Base-by-base conservation (phyloP, 2,329 filamentous ascomycete genomes). In the Hymenoscyphus fraxineus region DNA sequence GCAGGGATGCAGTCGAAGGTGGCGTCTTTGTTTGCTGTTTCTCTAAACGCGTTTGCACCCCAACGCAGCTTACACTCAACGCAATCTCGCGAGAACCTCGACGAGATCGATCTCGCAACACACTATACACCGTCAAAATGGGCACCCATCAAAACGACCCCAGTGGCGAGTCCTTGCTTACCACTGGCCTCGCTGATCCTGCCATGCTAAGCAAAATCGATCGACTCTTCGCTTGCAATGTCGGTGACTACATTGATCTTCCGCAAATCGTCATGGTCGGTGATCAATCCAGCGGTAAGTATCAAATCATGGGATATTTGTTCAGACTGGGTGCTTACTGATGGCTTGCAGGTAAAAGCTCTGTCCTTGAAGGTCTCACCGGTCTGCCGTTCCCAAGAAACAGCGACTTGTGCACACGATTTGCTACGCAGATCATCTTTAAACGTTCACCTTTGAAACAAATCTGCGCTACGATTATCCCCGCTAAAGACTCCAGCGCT, bases 341-440 rank as follows among this genome's bases (percentile, higher is more conserved):
- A 2, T 10, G 16, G 3, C 12, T 47, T 19, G 22, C 22, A 47
- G 77, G 79, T 3, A 77, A 73, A 70, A 73, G 63, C 40, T 78
- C 71, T n/a, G 62, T 74, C 32, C 63, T 77, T 47, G 68, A 58
- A 57, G 41, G 60, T 35, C 47, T 47, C 22, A 56, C 54, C 3
- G 69, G 69, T 3, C 65, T 79, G 7, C 74, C 74, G 1, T 78
- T 80, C 64, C 79, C 79, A 38, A 74, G 73, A 15, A 71, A 74
- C 38, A 70, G 70, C 31, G 76, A 74, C 1, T 69, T 80, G 6
- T 81, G 79, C 58, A 81, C 79, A 6, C 70, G 77, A 2, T 80
- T 79, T 66, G 77, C 78, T 4, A 81, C 78, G 0, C 73, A 81
- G 65, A 80, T 82, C 40, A 77, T 76, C 2, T 78, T 75, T n/a